These are phyloP conservation scores for Ophiocordyceps unilateralis DNA, from an alignment of 2,329 filamentous ascomycete species.

Conservation along the genomic window DNA sequence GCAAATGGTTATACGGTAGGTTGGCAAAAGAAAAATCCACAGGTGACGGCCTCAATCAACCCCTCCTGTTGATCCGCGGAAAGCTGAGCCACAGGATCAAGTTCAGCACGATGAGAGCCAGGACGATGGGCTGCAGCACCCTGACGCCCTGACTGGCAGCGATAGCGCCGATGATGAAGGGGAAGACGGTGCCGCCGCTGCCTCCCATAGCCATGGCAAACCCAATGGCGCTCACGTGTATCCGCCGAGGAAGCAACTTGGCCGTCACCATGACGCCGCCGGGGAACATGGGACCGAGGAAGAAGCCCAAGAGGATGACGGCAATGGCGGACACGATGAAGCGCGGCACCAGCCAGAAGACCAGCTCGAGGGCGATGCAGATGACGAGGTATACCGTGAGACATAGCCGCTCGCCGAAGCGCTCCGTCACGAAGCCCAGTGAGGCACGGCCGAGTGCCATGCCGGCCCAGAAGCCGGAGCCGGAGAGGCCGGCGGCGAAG, in stretches of 20 bases:
- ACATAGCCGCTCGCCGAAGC: slow-evolving; percentile 45
- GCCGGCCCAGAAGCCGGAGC: slow-evolving; percentile 66
- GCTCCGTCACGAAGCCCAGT: slow-evolving; percentile 53
- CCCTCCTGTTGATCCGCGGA: neutral
- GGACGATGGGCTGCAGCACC: slow-evolving; percentile 1
- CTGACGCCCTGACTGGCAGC: neutral
- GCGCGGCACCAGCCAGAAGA: slow-evolving; percentile 39
- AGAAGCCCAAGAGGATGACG: slow-evolving; percentile 54
- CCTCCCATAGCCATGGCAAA: slow-evolving; percentile 60
- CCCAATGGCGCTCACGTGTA: slow-evolving; percentile 57
- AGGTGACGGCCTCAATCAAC: neutral
- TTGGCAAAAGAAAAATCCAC: no score
- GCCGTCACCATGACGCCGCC: slow-evolving; percentile 54
- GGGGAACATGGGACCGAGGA: slow-evolving; percentile 58
- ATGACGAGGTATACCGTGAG: slow-evolving; percentile 42
- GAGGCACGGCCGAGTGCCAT: slow-evolving; percentile 50
- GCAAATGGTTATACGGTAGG: no score
- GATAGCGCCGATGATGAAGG: slow-evolving; percentile 10
- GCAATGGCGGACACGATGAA: slow-evolving; percentile 43
- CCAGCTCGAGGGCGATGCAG: slow-evolving; percentile 42
- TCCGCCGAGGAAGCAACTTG: slow-evolving; percentile 49
- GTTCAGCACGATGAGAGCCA: neutral
- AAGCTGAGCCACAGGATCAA: neutral
- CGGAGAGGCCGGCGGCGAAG: slow-evolving; percentile 55
- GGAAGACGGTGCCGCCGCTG: slow-evolving; percentile 44